These are phyloP conservation scores for Diaporthe eres DNA, from an alignment of 2,329 filamentous ascomycete species.

Conservation along the genomic window DNA sequence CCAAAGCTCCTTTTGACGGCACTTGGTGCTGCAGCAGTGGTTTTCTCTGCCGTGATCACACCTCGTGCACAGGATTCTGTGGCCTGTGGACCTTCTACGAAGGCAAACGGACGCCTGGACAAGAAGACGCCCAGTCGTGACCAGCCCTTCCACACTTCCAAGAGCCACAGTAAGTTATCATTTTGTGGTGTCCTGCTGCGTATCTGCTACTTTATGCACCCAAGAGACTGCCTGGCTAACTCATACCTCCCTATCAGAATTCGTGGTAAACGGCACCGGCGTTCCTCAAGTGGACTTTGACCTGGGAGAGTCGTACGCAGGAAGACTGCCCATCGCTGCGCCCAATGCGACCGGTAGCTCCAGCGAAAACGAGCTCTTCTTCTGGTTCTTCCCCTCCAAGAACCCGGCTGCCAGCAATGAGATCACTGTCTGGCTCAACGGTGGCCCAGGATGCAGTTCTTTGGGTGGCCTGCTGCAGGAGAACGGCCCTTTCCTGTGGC, in stretches of 20 bases:
- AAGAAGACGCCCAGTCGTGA: constrained; percentile 11
- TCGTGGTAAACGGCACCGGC: constrained; percentile 73
- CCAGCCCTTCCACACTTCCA: constrained; percentile 30
- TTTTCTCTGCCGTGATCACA: background rate
- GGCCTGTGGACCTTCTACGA: background rate
- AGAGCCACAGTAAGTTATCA: constrained; percentile 32
- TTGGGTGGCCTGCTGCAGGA: constrained; percentile 78
- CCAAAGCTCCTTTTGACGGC: background rate
- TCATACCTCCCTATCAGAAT: constrained; percentile 59
- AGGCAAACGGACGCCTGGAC: background rate
- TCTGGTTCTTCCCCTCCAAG: constrained; percentile 76
- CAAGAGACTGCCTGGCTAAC: background rate
- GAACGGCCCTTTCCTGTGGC: constrained; percentile 79
- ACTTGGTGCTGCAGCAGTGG: constrained; percentile 15
- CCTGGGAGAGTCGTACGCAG: constrained; percentile 76
- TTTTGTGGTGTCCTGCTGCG: accelerated
- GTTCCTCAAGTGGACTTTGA: constrained; percentile 81
- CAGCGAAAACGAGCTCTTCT: constrained; percentile 65
- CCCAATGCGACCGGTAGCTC: constrained; percentile 54
- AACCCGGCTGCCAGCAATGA: constrained; percentile 67
- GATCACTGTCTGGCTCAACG: constrained; percentile 74
- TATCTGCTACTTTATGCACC: accelerated
- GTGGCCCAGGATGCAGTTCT: constrained; percentile 68
- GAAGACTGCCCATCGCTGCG: constrained; percentile 70
- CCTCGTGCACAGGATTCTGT: constrained; percentile 20